Percentiles rank a stretch among this genome's conserved stretches.
Evolutionary conservation across 108 stramenopile genomes (phyloP).

Genomic region (Skeletonema tropicum): DNA sequence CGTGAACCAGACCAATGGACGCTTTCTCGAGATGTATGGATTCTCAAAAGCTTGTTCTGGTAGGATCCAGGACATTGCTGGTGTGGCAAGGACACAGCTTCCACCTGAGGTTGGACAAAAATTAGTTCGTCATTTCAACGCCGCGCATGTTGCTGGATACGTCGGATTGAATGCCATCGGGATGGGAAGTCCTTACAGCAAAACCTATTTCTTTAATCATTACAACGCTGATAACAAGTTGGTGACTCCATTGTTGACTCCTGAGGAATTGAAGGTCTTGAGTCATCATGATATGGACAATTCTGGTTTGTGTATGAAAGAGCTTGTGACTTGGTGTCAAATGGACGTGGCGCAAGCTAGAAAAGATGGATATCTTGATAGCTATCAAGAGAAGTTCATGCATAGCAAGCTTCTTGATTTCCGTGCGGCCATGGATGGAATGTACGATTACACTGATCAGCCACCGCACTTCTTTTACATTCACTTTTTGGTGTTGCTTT

Average conservation of each 20-base stretch:
- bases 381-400: conserved; percentile 14
- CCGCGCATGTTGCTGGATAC: conserved; percentile 55
- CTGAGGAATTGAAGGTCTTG: conserved; percentile 37
- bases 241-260: conserved; percentile 44
- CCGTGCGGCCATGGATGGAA: conserved; percentile 41
- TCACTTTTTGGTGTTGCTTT: conserved; percentile 57
- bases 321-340: conserved; percentile 34
- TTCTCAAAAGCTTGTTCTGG: conserved; percentile 49
- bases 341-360: conserved; percentile 9
- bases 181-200: conserved; percentile 24
- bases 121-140: conserved; percentile 59
- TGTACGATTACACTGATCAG: conserved; percentile 49
- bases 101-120: conserved; percentile 41
- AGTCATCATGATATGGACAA: conserved; percentile 39
- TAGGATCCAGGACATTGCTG: conserved; percentile 55
- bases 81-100: conserved; percentile 29
- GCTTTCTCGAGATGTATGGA: conserved; percentile 50
- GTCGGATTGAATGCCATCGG: conserved; percentile 51
- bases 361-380: conserved; percentile 31
- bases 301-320: conserved; percentile 25
- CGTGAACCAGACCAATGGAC: conserved; percentile 50
- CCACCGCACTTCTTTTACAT: conserved; percentile 66
- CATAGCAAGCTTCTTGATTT: conserved; percentile 17
- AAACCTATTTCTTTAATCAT: conserved; percentile 41
- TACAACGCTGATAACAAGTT: conserved; percentile 36